phyloP scores from a whole-genome alignment of 495 filamentous ascomycete species.

The Parathielavia hyrcaniae region DNA sequence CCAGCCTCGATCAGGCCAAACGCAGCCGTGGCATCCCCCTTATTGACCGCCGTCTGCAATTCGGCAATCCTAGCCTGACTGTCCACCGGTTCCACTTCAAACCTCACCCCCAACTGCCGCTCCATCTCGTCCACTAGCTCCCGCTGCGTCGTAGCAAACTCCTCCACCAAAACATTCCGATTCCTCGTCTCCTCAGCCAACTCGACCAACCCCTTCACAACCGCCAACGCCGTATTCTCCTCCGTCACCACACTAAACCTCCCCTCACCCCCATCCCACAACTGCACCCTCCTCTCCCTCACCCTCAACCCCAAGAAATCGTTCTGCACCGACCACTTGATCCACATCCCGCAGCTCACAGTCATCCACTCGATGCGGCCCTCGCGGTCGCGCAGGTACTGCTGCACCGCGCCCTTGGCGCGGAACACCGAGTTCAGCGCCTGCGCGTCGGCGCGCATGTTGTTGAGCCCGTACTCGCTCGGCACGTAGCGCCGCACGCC shows the following conservation, averaged over 20 bases:
- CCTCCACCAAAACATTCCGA: too few relatives aligned
- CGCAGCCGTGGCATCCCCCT: slow-evolving; percentile 19
- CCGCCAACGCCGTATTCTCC: slow-evolving; percentile 32
- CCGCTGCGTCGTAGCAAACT: too few relatives aligned
- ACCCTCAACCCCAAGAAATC: slow-evolving; percentile 35
- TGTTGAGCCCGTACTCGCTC: slow-evolving; percentile 70
- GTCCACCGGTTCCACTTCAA: slow-evolving; percentile 23
- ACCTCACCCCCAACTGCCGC: slow-evolving; percentile 29
- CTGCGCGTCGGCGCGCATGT: slow-evolving; percentile 39
- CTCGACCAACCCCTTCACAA: slow-evolving; percentile 31
- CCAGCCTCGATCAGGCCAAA: slow-evolving; percentile 26
- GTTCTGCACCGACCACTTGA: slow-evolving; percentile 36
- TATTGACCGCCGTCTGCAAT: slow-evolving; percentile 3
- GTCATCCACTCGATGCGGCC: slow-evolving; percentile 42
- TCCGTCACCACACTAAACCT: slow-evolving; percentile 40
- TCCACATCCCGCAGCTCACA: slow-evolving; percentile 38
- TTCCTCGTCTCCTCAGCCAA: slow-evolving; percentile 40
- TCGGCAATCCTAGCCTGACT: slow-evolving; percentile 23
- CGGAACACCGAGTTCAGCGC: slow-evolving; percentile 35
- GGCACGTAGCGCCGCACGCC: slow-evolving; percentile 46
- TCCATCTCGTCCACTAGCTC: slow-evolving; percentile 36
- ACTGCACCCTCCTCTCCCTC: slow-evolving; percentile 24
- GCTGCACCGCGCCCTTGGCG: slow-evolving; percentile 40
- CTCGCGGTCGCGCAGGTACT: too few relatives aligned
- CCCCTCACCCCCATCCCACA: slow-evolving; percentile 41